These are phyloP conservation scores for Fistulifera solaris DNA, from an alignment of 108 stramenopile genomes.

Conservation along the genomic window DNA sequence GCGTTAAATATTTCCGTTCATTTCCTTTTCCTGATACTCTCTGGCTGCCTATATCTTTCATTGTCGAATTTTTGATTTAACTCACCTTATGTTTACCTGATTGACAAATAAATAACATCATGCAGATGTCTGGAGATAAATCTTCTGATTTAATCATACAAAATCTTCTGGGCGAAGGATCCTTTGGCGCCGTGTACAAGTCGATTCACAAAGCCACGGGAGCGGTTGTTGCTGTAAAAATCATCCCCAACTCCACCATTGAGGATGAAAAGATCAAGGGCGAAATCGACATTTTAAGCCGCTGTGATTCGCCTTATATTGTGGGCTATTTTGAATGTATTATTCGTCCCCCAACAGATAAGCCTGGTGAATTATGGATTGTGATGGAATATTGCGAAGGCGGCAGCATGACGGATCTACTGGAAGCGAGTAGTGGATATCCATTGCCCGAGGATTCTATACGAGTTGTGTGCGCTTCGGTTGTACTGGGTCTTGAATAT, in stretches of 20 bases:
- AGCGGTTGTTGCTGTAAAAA: slow-evolving; percentile 86
- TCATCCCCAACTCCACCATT: slow-evolving; percentile 47
- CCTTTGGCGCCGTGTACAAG: slow-evolving; percentile 88
- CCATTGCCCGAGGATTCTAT: slow-evolving; percentile 70
- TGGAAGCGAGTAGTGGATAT: slow-evolving; percentile 66
- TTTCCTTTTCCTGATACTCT: too few relatives aligned
- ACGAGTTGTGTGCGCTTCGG: slow-evolving; percentile 74
- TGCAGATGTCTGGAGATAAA: slow-evolving; percentile 23
- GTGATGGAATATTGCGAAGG: slow-evolving; percentile 92
- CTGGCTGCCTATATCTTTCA: neutral
- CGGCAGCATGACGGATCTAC: slow-evolving; percentile 76
- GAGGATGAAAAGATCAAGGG: slow-evolving; percentile 83
- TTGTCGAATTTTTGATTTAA: neutral
- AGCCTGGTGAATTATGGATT: slow-evolving; percentile 79
- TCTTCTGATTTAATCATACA: slow-evolving; percentile 37
- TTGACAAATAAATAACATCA: neutral
- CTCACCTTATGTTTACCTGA: neutral
- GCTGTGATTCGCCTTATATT: slow-evolving; percentile 80
- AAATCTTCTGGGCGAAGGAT: slow-evolving; percentile 83
- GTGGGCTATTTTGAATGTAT: slow-evolving; percentile 89
- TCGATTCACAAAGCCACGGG: slow-evolving; percentile 62
- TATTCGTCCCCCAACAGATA: slow-evolving; percentile 24
- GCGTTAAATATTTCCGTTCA: too few relatives aligned
- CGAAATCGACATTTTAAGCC: slow-evolving; percentile 83
- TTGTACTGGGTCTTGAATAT: slow-evolving; percentile 85